phyloP scores from a whole-genome alignment of 768 basidiomycete species.

The Coprinellus aureogranulatus region DNA sequence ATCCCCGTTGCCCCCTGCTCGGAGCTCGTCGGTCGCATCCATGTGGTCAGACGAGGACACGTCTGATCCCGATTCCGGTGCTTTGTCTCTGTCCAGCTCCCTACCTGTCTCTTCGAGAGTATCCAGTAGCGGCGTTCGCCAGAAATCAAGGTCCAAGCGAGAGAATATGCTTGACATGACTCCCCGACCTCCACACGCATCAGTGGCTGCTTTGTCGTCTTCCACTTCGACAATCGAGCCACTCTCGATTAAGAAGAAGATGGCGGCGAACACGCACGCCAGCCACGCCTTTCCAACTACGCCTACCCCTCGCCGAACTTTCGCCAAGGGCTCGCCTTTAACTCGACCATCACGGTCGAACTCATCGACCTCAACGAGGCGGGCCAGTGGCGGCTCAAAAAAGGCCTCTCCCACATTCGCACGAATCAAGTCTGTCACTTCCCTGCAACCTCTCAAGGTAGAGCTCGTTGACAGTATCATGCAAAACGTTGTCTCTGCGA shows the following conservation, averaged over 20 bases:
- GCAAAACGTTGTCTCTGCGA: conserved; percentile 50
- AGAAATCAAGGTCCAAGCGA: too few species aligned
- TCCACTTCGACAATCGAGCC: conserved; percentile 60
- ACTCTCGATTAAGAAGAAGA: conserved; percentile 82
- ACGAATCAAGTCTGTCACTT: conserved; percentile 32
- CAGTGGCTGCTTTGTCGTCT: conserved; percentile 22
- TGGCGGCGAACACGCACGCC: conserved; percentile 52
- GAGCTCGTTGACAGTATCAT: conserved; percentile 45
- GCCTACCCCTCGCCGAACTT: conserved; percentile 37
- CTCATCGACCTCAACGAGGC: conserved; percentile 20
- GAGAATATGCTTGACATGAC: conserved; percentile 46
- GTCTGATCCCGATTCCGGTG: too few species aligned
- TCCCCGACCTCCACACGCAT: conserved; percentile 40
- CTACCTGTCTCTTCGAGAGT: too few species aligned
- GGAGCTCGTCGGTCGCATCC: conserved; percentile 43
- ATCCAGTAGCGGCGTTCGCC: too few species aligned
- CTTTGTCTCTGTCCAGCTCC: conserved; percentile 10
- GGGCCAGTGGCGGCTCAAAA: background rate
- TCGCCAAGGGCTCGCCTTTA: conserved; percentile 53
- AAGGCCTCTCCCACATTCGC: conserved; percentile 53
- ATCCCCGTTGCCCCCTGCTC: conserved; percentile 51
- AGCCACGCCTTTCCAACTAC: conserved; percentile 33
- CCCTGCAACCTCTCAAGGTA: conserved; percentile 25
- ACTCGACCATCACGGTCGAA: conserved; percentile 40
- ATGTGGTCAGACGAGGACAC: too few species aligned